Base-by-base conservation (phyloP, 129 eudicot genomes). In the Ambrosia artemisiifolia region DNA sequence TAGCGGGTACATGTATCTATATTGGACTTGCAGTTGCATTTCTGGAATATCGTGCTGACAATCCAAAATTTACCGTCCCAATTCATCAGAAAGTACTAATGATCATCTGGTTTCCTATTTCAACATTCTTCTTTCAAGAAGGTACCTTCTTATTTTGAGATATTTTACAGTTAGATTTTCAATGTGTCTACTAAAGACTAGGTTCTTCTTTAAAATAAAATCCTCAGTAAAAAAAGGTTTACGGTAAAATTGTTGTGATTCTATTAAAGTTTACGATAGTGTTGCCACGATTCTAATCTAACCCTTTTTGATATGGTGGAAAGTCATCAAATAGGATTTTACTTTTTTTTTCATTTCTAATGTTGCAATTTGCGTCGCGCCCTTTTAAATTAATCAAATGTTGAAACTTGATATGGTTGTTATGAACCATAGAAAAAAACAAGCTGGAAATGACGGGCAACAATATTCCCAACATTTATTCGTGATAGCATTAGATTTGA, bases 81-180 rank as follows among this genome's bases (percentile, higher is more conserved):
- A 14, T 74, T 34, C 51, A 35, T 47, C 57, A 6, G 6, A 53
- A 49, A 63, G 11, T 63, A 2, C 0, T 47, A 36, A 47, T 74
- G 78, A 24, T 74, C 78, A 63, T 74, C 20, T 74, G 78, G 78
- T 74, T 74, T 74, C 78, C 78, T 1, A 73, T 63, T 32, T 73
- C 78, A 2, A 73, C 57, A 16, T 50, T 73, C 63, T 73, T 33
- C 53, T 74, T 74, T 28, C 16, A 63, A 34, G 78, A 74, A 49
- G 78, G 78, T 74, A 46, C 36, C 24, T 16, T n/a, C 57, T 6
- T 50, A n/a, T 4, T 4, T n/a, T 49, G 18, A n/a, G 19, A 3
- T 24, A 24, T 0, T 49, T 13, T 14, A 49, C 43, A 38, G 43
- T 5, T 38, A 8, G 28, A 38, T 46, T 1, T n/a, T 50, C 56